These are phyloP conservation scores for Hyaloscypha hepaticicola DNA, from an alignment of 495 filamentous ascomycete species.

Conservation along the genomic window DNA sequence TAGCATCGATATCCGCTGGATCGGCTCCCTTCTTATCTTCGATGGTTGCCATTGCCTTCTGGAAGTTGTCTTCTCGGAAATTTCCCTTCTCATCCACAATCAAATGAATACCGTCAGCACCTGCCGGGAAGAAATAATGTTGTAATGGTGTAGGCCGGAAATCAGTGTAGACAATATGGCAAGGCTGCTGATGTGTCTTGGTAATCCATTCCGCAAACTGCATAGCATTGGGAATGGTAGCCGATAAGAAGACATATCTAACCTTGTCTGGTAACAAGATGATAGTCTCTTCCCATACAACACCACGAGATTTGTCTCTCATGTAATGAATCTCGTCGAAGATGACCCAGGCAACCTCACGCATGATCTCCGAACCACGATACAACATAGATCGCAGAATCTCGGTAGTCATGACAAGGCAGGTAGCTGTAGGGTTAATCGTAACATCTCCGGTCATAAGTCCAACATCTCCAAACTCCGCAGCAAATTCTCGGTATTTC, in stretches of 20 bases:
- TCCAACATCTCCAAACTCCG: constrained; percentile 94
- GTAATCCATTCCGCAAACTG: constrained; percentile 99
- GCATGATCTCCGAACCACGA: constrained; percentile 97
- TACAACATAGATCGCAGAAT: constrained; percentile 99
- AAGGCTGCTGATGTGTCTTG: constrained; percentile 94
- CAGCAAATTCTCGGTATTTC: constrained; percentile 94
- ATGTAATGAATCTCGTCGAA: constrained; percentile 99
- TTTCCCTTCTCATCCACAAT: constrained; percentile 94
- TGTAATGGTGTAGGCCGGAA: constrained; percentile 95
- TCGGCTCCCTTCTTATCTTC: constrained; percentile 87
- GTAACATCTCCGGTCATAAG: constrained; percentile 99
- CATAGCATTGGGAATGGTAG: constrained; percentile 99
- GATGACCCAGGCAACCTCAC: constrained; percentile 95
- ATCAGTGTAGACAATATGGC: constrained; percentile 98
- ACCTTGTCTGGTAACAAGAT: constrained; percentile 97
- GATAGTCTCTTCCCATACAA: constrained; percentile 99
- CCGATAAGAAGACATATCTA: constrained; percentile 95
- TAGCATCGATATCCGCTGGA: constrained; percentile 71
- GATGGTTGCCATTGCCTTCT: constrained; percentile 86
- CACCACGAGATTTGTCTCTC: constrained; percentile 89
- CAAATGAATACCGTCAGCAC: constrained; percentile 89
- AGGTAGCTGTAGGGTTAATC: constrained; percentile 97
- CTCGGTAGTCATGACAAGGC: constrained; percentile 98
- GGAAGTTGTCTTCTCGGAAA: constrained; percentile 96
- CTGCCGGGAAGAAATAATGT: constrained; percentile 95